phyloP scores from a whole-genome alignment of 805 yeast species.

The Cyberlindnera mississippiensis region DNA sequence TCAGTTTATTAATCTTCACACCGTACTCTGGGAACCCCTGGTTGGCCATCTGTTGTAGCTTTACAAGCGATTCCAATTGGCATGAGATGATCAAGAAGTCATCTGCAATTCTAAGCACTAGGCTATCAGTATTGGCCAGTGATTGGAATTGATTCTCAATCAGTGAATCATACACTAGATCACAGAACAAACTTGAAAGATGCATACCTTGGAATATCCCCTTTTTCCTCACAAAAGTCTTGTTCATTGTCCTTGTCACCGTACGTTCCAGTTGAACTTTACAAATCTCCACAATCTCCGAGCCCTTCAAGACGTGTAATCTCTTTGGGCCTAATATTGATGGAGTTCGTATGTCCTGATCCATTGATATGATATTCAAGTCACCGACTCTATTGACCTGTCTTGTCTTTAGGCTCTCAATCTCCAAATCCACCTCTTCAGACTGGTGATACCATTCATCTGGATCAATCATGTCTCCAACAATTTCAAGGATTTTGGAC shows the following conservation, averaged over 20 bases:
- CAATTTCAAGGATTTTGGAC: constrained; percentile 33
- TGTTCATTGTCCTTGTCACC: constrained; percentile 35
- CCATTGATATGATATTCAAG: not conserved
- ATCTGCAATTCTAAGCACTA: constrained; percentile 69
- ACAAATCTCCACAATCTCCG: constrained; percentile 43
- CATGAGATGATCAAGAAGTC: constrained; percentile 76
- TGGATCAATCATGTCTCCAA: constrained; percentile 30
- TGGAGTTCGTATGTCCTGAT: not conserved
- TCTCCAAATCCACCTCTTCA: constrained; percentile 1
- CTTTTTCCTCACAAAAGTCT: constrained; percentile 42
- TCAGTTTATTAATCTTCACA: constrained; percentile 29
- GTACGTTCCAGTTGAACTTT: constrained; percentile 52
- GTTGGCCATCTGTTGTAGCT: constrained; percentile 28
- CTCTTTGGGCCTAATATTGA: not conserved
- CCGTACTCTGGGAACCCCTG: constrained; percentile 37
- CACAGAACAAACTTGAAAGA: constrained; percentile 71
- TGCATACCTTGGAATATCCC: constrained; percentile 89
- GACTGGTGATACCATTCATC: constrained; percentile 13
- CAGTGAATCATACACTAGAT: constrained; percentile 63
- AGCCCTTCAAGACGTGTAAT: constrained; percentile 32
- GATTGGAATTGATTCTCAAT: constrained; percentile 34
- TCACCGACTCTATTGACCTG: not conserved
- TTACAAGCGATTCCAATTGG: constrained; percentile 28
- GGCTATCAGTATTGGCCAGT: constrained; percentile 25
- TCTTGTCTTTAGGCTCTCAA: not conserved